A percentile compares a stretch with the other conserved stretches of the same genome.
These are phyloP conservation scores for Ophiosphaerella korrae DNA, from an alignment of 2,329 filamentous ascomycete species.

Conservation along the genomic window DNA sequence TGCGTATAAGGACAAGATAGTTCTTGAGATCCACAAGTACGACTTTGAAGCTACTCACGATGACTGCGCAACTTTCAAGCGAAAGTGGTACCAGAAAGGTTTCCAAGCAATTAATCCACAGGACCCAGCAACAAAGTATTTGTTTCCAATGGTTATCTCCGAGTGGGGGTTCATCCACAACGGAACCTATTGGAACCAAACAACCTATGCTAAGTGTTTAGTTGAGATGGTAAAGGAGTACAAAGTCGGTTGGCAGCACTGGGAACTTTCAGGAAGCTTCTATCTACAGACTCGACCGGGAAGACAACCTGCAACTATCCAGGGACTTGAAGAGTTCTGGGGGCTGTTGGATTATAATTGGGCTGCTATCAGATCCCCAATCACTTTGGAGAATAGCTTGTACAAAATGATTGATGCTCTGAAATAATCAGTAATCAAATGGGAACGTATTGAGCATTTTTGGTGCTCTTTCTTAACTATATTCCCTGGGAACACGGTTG, in stretches of 20 bases:
- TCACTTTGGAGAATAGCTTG: slow-evolving; percentile 41
- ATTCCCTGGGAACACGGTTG: too few species aligned
- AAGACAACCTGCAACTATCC: slow-evolving; percentile 31
- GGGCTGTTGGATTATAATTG: slow-evolving; percentile 39
- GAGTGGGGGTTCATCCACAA: slow-evolving; percentile 43
- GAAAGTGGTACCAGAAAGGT: slow-evolving; percentile 41
- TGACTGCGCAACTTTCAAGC: slow-evolving; percentile 37
- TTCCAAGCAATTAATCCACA: slow-evolving; percentile 38
- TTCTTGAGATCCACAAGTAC: slow-evolving; percentile 43
- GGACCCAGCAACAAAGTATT: slow-evolving; percentile 35
- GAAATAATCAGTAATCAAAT: slow-evolving; percentile 5
- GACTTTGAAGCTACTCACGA: slow-evolving; percentile 41
- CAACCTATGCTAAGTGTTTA: slow-evolving; percentile 38
- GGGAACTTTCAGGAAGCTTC: slow-evolving; percentile 39
- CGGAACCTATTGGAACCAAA: slow-evolving; percentile 41
- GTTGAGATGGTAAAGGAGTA: slow-evolving; percentile 42
- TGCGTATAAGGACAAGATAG: slow-evolving; percentile 36
- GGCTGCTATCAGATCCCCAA: slow-evolving; percentile 28
- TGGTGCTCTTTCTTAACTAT: too few species aligned
- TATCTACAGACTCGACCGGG: slow-evolving; percentile 48
- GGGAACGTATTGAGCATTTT: not conserved
- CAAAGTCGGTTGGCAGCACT: slow-evolving; percentile 37
- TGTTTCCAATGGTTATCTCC: slow-evolving; percentile 40
- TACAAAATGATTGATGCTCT: slow-evolving; percentile 39
- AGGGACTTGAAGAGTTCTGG: slow-evolving; percentile 39